Base-by-base conservation (phyloP, 306 rosid species). In the barrel medic (Medicago truncatula) region DNA sequence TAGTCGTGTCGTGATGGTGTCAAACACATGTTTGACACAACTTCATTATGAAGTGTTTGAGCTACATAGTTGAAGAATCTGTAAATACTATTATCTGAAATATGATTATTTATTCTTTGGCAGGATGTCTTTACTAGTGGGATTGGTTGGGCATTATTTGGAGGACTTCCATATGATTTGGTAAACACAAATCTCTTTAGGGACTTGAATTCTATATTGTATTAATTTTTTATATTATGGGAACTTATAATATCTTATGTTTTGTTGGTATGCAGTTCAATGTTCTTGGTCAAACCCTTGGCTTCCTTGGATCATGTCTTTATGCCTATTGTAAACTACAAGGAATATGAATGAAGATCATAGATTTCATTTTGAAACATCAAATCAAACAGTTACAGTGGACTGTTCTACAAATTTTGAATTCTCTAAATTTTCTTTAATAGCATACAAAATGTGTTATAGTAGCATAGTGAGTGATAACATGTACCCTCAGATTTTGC, bases 291-390 rank as follows among this genome's bases (percentile, higher is more conserved):
- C 96, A 91, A 77, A 75, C 87, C 58, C 80, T 89, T 75, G 87
- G 96, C 70, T 88, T 91, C 74, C 21, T 91, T 23, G 98, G 98
- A 6, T 89, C 96, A 18, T 80, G 88, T 78, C 75, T 89, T 50
- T 89, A 93, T 81, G 93, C 98, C 38, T 88, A 66, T 59, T 88
- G 81, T 73, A 89, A 93, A 79, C 75, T 89, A 67, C 84, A 59
- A 75, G 94, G 89, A 77, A 83, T 80, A 54, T 93, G 82, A 85
- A 54, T 93, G 82, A 85, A 56, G 38, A 11, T 39, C 62, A 34
- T 34, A 9, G 6, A 7, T 43, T 76, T 61, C 66, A 28, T 43
- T 50, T 8, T 20, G 40, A 36, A 39, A 66, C 56, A 64, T 43
- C 12, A 43, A 20, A 62, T 12, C 65, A 73, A 44, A 54, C 7